Base-by-base conservation (phyloP, 306 rosid species). In the Rosa persica region DNA sequence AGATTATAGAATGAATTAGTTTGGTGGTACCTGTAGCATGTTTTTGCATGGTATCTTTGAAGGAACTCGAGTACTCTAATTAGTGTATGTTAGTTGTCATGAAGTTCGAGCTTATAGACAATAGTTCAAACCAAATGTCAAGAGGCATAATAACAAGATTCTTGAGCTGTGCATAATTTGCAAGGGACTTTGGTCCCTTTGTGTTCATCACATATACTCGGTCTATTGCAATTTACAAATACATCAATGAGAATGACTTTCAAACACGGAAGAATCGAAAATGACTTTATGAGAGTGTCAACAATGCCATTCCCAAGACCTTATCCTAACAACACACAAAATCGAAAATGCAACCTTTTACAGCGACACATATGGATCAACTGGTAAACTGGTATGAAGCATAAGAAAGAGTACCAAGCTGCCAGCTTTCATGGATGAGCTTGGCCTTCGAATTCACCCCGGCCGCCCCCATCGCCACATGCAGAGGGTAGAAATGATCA, bases 401-500 rank as follows among this genome's bases (percentile, higher is more conserved):
- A 78, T 90, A 94, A 30, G 98, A 94, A 69, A 89, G 87, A 49
- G 83, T 62, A 1, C 93, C 93, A 40, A 40, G 13, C 9, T 80
- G 81, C 90, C 93, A 89, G 73, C 93, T 88, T 57, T 73, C 82
- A 77, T 92, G 98, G 46, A 92, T 82, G 52, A 83, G 83, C 79
- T 90, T 89, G 0, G 96, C 87, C 82, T 89, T 88, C 0, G 94
- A 27, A 60, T 76, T 43, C 48, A 67, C 88, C 43, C 96, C 94
- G 4, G 96, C 94, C 6, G 98, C 97, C 20, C 97, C 98, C 61
- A 88, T 79, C 17, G 98, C 98, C 19, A 94, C 92, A 7, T 92
- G 94, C 73, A 94, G 67, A 0, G 98, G 98, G 60, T 70, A 94
- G 54, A 94, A 85, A 60, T 94, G 98, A 69, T 94, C 98, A 0